Percentiles rank a stretch among this genome's conserved stretches.
Conservation (phyloP, 345 rosid species). For the Melastoma malabathricum region DNA sequence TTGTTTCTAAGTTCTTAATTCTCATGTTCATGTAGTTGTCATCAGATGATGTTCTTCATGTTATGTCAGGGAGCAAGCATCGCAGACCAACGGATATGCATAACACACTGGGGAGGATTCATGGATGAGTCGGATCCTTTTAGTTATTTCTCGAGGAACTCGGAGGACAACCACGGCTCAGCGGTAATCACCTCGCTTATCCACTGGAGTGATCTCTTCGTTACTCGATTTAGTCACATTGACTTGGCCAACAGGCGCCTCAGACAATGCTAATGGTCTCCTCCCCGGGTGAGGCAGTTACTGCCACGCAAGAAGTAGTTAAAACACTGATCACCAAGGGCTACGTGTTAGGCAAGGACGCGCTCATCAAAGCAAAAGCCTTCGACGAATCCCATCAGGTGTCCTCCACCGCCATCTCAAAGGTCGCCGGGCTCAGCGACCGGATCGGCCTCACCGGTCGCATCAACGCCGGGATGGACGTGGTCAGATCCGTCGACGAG, state of each 20-base stretch:
- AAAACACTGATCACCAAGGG: slow-evolving; percentile 69
- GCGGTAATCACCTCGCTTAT: slow-evolving; percentile 13
- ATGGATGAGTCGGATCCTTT: slow-evolving; percentile 43
- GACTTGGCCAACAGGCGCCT: slow-evolving; percentile 19
- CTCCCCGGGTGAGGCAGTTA: slow-evolving; percentile 59
- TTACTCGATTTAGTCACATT: no score
- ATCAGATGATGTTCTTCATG: background rate
- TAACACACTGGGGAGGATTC: slow-evolving; percentile 45
- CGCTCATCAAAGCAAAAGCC: slow-evolving; percentile 50
- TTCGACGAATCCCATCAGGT: slow-evolving; percentile 55
- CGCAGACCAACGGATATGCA: slow-evolving; percentile 55
- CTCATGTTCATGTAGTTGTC: background rate
- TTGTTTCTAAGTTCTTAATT: no score
- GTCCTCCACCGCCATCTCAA: slow-evolving; percentile 46
- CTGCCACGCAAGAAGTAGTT: slow-evolving; percentile 69
- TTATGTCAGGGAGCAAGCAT: slow-evolving; percentile 68
- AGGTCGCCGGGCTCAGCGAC: slow-evolving; percentile 51
- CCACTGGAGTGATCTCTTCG: background rate
- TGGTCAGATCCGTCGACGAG: slow-evolving; percentile 50
- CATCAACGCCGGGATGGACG: slow-evolving; percentile 48
- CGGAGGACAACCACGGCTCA: slow-evolving; percentile 16
- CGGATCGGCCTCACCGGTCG: slow-evolving; percentile 57
- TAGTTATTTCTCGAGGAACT: slow-evolving; percentile 23
- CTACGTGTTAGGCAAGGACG: slow-evolving; percentile 63
- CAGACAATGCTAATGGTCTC: slow-evolving; percentile 30